Percentiles rank a stretch among this genome's conserved stretches.
Conservation (phyloP, 1,284 basidiomycete species). For the Cutaneotrichosporon daszewskae region DNA sequence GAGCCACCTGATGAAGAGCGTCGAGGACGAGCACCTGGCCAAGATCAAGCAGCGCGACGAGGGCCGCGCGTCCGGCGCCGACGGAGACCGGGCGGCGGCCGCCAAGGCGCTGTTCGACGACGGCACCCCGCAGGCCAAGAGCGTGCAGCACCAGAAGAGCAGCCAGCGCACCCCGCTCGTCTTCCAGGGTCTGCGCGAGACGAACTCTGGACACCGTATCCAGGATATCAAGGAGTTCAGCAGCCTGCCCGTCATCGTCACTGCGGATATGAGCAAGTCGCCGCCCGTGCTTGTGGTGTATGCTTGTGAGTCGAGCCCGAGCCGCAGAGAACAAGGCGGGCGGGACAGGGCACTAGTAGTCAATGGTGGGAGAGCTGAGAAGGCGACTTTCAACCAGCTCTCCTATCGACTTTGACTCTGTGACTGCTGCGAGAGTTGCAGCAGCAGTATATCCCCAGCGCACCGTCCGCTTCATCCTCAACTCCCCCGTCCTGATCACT, state of each 20-base stretch:
- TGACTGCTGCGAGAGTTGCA: too few species aligned
- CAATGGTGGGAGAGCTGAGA: too few species aligned
- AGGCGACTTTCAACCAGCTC: too few species aligned
- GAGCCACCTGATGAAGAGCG: constrained; percentile 78
- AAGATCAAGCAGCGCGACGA: constrained; percentile 84
- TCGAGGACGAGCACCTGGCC: constrained; percentile 87
- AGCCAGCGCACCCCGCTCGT: constrained; percentile 59
- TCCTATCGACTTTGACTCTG: too few species aligned
- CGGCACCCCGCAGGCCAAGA: constrained; percentile 56
- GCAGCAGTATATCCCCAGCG: too few species aligned
- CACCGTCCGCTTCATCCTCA: too few species aligned
- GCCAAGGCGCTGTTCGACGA: constrained; percentile 84
- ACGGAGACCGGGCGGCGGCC: constrained; percentile 67
- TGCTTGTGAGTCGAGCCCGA: constrained; percentile 29
- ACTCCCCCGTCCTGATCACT: neutral
- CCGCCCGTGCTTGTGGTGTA: constrained; percentile 77
- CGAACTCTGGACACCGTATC: constrained; percentile 72
- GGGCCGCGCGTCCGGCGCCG: constrained; percentile 57
- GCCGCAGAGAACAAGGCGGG: too few species aligned
- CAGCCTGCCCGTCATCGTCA: constrained; percentile 87
- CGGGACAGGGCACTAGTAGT: too few species aligned
- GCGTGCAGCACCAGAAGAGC: constrained; percentile 70
- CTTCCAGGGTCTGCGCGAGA: constrained; percentile 71
- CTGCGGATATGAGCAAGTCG: constrained; percentile 86
- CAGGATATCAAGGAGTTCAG: constrained; percentile 87